Base-by-base conservation (phyloP, 352 stramenopile species). In the Phytophthora europaea region DNA sequence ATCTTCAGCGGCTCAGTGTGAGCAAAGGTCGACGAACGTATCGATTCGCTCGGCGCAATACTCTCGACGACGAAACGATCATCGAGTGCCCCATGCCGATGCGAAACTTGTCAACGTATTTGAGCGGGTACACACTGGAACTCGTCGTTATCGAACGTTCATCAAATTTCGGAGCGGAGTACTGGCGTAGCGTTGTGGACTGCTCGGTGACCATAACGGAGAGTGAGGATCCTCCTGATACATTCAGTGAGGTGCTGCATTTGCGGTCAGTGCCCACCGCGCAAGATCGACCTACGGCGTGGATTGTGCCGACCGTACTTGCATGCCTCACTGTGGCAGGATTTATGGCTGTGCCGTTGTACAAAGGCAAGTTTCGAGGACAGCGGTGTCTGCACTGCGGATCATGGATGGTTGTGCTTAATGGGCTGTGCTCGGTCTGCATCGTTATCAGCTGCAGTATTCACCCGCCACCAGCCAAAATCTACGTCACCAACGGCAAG, bases 141-240 rank as follows among this genome's bases (percentile, higher is more conserved):
- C 65, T 94, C 23, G 67, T 85, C 55, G 79, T 94, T 43, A 73
- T 89, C 18, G 84, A 92, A 53, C 81, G 79, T 23, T 85, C 73
- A 0, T 52, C 69, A 1, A 75, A 78, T 45, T 86, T 81, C 31
- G 87, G 87, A 31, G 61, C 76, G 9, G 67, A 82, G 18, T 94
- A 88, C 59, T 94, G 87, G 87, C 77, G 84, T 12, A 88, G 81
- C 18, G 85, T 94, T 51, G 68, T 88, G n/a, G 84, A 90, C 26
- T 94, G 87, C 67, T 84, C 84, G 0, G 80, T 92, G 15, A 63
- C 53, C 10, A 92, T 92, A 28, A 81, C 73, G 4, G 85, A 94
- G 61, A 85, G 70, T 13, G 58, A 63, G 10, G 47, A 58, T 5
- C 76, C 81, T 8, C 85, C 87, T 0, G 38, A 59, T 0, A 81